Evolutionary conservation across 2,329 filamentous ascomycete genomes (phyloP), one percentile per base, ranked within the genome.

Genomic region (Metarhizium rileyi): DNA sequence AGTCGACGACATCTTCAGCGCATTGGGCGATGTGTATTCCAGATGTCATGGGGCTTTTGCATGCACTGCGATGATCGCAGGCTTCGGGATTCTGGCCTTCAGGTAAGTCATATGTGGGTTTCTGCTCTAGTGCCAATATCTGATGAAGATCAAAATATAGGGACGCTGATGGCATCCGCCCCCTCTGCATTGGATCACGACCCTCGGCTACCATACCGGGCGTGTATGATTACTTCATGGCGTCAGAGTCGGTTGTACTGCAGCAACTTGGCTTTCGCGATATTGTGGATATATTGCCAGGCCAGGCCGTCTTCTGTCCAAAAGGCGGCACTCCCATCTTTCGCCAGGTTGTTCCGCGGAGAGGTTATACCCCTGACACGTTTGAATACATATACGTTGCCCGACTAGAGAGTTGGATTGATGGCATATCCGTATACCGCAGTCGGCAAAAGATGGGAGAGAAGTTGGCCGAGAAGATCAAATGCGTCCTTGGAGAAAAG

Each of bases 381-480:
- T 93, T 94, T 60, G 87, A 94, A 67, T 89, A 83, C 55, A 85
- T 95, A 51, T 95, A 95, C 70, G 90, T 95, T 59, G 84, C 87
- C 14, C 76, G 90, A 2, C 87, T 87, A 1, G 90, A 95, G 65
- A 84, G 81, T 0, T 75, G 83, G 57, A 91, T 95, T 50, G 90
- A 95, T 61, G 89, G 88, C 18, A 94, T 95, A 56, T 89, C 86
- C 50, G 86, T 96, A 25, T 83, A 95, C 62, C 80, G 83, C 56
- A 89, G 85, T 57, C 81, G 90, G 47, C 84, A 91, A 62, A 86
- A 87, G 58, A 95, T 95, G 90, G 90, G 90, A 43, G 75, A 80
- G 61, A 85, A 85, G 62, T 76, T 96, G 40, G 90, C 88, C 14
- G 77, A 86, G 54, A 86, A 80, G 45, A 81, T 95, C 57, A 75